Evolutionary conservation across 1,139 yeast species (phyloP).

Genomic region (Groenewaldozyma sp.): DNA sequence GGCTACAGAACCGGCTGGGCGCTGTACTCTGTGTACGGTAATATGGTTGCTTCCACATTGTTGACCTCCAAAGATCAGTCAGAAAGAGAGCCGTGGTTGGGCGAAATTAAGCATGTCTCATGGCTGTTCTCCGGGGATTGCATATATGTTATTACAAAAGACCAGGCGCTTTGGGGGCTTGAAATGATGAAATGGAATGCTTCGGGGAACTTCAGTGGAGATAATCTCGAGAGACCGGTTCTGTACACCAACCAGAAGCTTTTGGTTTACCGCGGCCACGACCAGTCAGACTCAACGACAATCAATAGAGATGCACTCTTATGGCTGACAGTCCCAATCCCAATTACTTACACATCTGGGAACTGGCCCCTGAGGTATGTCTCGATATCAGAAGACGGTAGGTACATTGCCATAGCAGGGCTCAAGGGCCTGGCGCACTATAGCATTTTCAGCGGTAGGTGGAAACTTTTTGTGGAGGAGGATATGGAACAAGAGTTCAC

Average conservation of each 20-base stretch:
- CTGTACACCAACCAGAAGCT: slow-evolving; percentile 30
- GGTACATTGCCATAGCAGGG: slow-evolving; percentile 37
- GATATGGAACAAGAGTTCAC: slow-evolving; percentile 30
- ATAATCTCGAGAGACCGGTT: slow-evolving; percentile 28
- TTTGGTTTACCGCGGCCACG: slow-evolving; percentile 33
- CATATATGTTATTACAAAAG: slow-evolving; percentile 20
- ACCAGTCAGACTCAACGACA: slow-evolving; percentile 30
- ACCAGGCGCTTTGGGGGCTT: slow-evolving; percentile 19
- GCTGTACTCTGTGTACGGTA: slow-evolving; percentile 31
- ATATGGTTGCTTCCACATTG: slow-evolving; percentile 27
- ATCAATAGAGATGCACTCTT: slow-evolving; percentile 31
- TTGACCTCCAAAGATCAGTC: slow-evolving; percentile 20
- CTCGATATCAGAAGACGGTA: slow-evolving; percentile 33
- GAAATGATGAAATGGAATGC: slow-evolving; percentile 28
- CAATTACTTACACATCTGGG: slow-evolving; percentile 32
- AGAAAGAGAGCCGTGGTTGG: slow-evolving; percentile 26
- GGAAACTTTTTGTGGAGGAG: slow-evolving; percentile 34
- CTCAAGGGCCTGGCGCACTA: slow-evolving; percentile 34
- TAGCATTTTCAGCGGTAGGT: slow-evolving; percentile 31
- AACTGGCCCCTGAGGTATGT: slow-evolving; percentile 35
- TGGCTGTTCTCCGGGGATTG: slow-evolving; percentile 30
- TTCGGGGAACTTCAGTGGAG: slow-evolving; percentile 23
- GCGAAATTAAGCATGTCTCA: slow-evolving; percentile 23
- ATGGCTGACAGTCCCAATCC: slow-evolving; percentile 34
- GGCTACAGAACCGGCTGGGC: slow-evolving; percentile 33